Evolutionary conservation across 2,329 filamentous ascomycete species (phyloP).

Genomic region (Furcasterigmium furcatum): DNA sequence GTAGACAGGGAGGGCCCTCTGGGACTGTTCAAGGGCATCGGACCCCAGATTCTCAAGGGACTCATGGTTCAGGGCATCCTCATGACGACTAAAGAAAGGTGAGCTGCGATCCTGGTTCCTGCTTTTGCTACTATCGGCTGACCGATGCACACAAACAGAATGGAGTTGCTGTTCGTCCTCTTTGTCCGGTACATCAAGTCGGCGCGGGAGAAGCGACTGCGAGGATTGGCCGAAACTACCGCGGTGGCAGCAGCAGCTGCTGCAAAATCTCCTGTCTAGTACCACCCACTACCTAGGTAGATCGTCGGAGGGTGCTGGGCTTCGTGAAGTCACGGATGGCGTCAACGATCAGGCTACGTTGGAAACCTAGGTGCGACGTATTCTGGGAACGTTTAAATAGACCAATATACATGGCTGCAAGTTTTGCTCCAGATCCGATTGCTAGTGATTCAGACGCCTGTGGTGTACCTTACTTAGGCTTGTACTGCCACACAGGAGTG

Average conservation of each 20-base stretch:
- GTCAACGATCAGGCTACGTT: no score
- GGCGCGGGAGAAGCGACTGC: constrained; percentile 66
- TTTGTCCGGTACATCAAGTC: constrained; percentile 79
- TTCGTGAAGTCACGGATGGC: no score
- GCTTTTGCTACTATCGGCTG: no score
- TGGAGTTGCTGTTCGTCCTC: constrained; percentile 84
- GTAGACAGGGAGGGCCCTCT: constrained; percentile 78
- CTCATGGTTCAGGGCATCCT: constrained; percentile 90
- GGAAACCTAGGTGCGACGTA: no score
- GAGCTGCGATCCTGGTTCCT: constrained; percentile 28
- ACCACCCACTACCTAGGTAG: neutral
- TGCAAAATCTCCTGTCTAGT: constrained; percentile 12
- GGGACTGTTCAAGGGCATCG: constrained; percentile 96
- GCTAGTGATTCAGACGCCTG: no score
- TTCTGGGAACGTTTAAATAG: no score
- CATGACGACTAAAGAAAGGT: constrained; percentile 99
- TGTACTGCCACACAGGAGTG: no score
- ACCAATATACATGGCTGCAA: no score
- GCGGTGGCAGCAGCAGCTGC: neutral
- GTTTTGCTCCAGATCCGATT: no score
- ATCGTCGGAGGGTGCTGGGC: neutral
- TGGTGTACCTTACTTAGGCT: no score
- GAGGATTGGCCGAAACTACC: constrained; percentile 48
- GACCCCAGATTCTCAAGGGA: constrained; percentile 89
- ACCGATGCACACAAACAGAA: no score